These are phyloP conservation scores for Aspergillus terreus DNA, from an alignment of 2,329 filamentous ascomycete species.

Conservation along the genomic window DNA sequence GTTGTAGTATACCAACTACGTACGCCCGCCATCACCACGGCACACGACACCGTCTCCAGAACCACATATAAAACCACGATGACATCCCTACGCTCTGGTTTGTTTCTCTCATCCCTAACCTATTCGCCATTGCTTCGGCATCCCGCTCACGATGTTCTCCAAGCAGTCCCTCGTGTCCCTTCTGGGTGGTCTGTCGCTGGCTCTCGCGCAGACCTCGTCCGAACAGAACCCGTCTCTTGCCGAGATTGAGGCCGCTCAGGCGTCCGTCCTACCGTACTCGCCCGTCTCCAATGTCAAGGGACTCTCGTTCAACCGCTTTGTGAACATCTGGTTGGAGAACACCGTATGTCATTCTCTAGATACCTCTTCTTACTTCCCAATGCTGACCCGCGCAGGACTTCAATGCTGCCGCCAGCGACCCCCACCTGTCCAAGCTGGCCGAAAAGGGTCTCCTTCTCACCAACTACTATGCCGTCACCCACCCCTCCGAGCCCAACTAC, in stretches of 20 bases:
- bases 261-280: slow-evolving; percentile 58
- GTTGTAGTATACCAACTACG: too few relatives aligned
- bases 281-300: slow-evolving; percentile 65
- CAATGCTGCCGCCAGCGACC: slow-evolving; percentile 60
- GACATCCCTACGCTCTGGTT: not conserved
- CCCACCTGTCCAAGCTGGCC: slow-evolving; percentile 26
- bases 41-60: too few relatives aligned
- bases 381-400: slow-evolving; percentile 45
- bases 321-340: slow-evolving; percentile 75
- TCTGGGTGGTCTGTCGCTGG: slow-evolving; percentile 18
- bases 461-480: slow-evolving; percentile 61
- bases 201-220: slow-evolving; percentile 20
- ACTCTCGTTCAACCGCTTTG: slow-evolving; percentile 68
- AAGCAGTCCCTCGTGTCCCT: slow-evolving; percentile 18
- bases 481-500: slow-evolving; percentile 76
- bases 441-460: slow-evolving; percentile 57
- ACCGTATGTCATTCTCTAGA: slow-evolving; percentile 46
- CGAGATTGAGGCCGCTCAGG: slow-evolving; percentile 33
- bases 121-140: not conserved
- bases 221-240: slow-evolving; percentile 21
- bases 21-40: too few relatives aligned
- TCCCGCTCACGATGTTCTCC: slow-evolving; percentile 12
- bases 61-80: not conserved
- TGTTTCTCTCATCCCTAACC: not conserved
- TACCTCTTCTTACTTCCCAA: not conserved